phyloP scores from a whole-genome alignment of 2,329 filamentous ascomycete species.

The Myotisia sp. region DNA sequence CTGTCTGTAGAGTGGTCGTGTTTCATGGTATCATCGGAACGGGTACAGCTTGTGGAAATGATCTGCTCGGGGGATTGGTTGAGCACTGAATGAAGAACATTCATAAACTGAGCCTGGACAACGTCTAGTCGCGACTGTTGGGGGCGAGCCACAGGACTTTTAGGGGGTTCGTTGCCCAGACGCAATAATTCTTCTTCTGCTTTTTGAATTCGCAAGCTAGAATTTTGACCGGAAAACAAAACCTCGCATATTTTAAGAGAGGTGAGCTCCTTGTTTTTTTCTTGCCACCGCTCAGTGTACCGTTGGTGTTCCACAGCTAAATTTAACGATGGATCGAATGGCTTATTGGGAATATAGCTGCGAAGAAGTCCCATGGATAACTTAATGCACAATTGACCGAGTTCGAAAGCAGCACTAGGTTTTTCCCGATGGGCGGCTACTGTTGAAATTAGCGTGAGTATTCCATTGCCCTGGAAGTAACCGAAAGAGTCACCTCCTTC shows the following conservation, averaged over 20 bases:
- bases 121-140: slow-evolving; percentile 50
- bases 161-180: slow-evolving; percentile 53
- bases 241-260: slow-evolving; percentile 53
- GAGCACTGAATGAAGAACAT: slow-evolving; percentile 53
- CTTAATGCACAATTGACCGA: slow-evolving; percentile 56
- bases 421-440: too few relatives aligned
- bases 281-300: slow-evolving; percentile 41
- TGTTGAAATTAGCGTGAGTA: too few relatives aligned
- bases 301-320: slow-evolving; percentile 49
- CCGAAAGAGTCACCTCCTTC: too few relatives aligned
- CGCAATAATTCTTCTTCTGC: slow-evolving; percentile 47
- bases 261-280: slow-evolving; percentile 43
- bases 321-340: slow-evolving; percentile 62
- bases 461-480: too few relatives aligned
- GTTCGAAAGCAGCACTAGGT: slow-evolving; percentile 19
- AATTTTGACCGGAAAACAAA: slow-evolving; percentile 51
- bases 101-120: slow-evolving; percentile 72
- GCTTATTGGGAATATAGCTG: slow-evolving; percentile 72
- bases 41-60: slow-evolving; percentile 11
- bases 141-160: slow-evolving; percentile 58
- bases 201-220: slow-evolving; percentile 51
- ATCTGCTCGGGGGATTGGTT: slow-evolving; percentile 25
- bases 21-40: slow-evolving; percentile 9
- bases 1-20: slow-evolving; percentile 4
- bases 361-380: slow-evolving; percentile 60